Evolutionary conservation across 192 early-diverging fungal genomes (phyloP), one percentile per base, ranked within the genome.

Genomic region (Backusella psychrophila): DNA sequence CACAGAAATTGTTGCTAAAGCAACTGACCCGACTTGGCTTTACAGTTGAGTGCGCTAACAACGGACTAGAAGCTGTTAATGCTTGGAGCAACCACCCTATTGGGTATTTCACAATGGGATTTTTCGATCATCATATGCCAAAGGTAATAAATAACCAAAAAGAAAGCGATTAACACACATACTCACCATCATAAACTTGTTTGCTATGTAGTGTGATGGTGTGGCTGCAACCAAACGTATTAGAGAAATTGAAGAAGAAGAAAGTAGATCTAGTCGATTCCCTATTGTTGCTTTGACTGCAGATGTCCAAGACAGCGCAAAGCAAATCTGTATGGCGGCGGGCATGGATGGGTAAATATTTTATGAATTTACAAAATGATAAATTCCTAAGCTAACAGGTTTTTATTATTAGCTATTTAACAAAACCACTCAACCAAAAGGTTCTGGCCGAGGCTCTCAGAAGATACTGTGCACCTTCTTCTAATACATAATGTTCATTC

Each of bases 111-210:
- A 77, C 80, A 19, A 75, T 87, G 77, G 86, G 78, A 4, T 85
- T 87, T 59, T 87, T 87, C 82, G 86, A 87, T 75, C 86, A 87
- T 68, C 86, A 87, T 74, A 87, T 87, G 86, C 86, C 84, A 75
- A 79, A 79, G 73, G 74, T 42, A 66, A 59, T 14, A 38, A 36
- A 69, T 39, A 71, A 44, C 31, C 35, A 12, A 29, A 39, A 31
- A n/a, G 4, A 21, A 6, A 19, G 35, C 19, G 2, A 2, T 3
- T 67, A 6, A n/a, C 19, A 15, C 65, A 14, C 35, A 0, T 53
- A 42, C 6, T 33, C 1, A 41, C 7, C 26, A 29, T 56, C 3
- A n/a, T n/a, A 15, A 46, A 70, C 15, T 33, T 33, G 2, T n/a
- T 33, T 19, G 19, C 21, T 72, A 33, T 35, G 31, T n/a, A 69